Evolutionary conservation across 129 eudicot species (phyloP).

Genomic region (Chrysanthemum makinoi): DNA sequence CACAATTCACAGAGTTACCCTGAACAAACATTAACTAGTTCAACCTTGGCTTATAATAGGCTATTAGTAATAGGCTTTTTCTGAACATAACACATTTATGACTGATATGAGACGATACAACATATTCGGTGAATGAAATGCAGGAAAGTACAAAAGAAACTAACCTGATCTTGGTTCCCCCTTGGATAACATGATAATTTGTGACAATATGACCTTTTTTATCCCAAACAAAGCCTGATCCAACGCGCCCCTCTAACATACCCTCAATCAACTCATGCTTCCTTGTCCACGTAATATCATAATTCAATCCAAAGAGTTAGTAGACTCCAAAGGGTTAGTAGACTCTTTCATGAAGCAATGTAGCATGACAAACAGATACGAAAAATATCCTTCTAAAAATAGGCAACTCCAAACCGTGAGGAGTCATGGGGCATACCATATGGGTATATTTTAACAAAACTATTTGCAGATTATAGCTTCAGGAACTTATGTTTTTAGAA

Average conservation of each 20-base stretch:
- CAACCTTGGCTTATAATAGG: slow-evolving; percentile 3
- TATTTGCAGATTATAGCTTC: no score
- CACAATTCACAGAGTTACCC: slow-evolving; percentile 82
- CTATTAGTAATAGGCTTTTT: background rate
- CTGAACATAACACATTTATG: background rate
- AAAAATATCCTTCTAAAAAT: no score
- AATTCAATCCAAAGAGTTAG: no score
- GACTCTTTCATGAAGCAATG: background rate
- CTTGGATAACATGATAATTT: slow-evolving; percentile 73
- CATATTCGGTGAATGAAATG: background rate
- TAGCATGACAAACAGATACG: no score
- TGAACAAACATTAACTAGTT: slow-evolving; percentile 34
- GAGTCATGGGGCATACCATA: no score
- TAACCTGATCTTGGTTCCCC: slow-evolving; percentile 79
- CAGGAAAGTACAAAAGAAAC: background rate
- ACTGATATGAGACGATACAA: background rate
- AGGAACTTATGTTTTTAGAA: no score
- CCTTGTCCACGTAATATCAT: slow-evolving; percentile 23
- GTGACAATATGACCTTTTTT: slow-evolving; percentile 72
- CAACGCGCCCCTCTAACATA: slow-evolving; percentile 83
- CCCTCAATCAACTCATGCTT: slow-evolving; percentile 90
- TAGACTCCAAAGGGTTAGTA: no score
- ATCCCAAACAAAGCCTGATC: slow-evolving; percentile 89
- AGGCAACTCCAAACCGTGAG: no score
- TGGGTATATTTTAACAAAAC: no score